Evolutionary conservation across 2,329 filamentous ascomycete species (phyloP).

Genomic region (Ophiostoma australiae): DNA sequence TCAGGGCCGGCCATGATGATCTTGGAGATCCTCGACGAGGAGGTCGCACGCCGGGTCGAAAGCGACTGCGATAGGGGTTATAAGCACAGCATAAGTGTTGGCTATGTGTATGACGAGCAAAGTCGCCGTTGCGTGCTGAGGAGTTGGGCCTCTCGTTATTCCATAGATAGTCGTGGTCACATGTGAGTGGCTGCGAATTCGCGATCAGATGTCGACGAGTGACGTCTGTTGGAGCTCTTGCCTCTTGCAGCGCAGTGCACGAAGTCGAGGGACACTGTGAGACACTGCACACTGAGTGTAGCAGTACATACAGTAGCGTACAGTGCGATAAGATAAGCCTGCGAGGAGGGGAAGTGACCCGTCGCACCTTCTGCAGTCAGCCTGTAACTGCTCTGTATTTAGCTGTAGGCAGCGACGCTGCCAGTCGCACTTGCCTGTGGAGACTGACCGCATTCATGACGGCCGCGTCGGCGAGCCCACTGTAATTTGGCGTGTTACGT

Average conservation of each 20-base stretch:
- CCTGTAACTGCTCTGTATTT: not conserved
- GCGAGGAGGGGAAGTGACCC: not conserved
- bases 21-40: not conserved
- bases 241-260: not conserved
- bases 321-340: constrained; percentile 21
- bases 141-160: not conserved
- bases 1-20: constrained; percentile 30
- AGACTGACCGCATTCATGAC: constrained; percentile 19
- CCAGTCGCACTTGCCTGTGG: not conserved
- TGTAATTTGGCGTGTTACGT: constrained; percentile 11
- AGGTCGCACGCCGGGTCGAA: constrained; percentile 2
- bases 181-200: not conserved
- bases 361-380: not conserved
- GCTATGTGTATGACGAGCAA: not conserved
- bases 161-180: not conserved
- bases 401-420: not conserved
- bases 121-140: not conserved
- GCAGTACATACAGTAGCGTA: not conserved
- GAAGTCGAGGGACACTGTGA: not conserved
- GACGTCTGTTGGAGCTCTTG: constrained; percentile 3
- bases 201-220: not conserved
- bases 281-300: not conserved
- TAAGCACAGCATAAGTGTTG: not conserved
- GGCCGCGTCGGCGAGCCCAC: constrained; percentile 16
- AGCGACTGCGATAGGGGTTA: constrained; percentile 14